These are phyloP conservation scores for Periconia macrospinosa DNA, from an alignment of 2,329 filamentous ascomycete species.

Conservation along the genomic window DNA sequence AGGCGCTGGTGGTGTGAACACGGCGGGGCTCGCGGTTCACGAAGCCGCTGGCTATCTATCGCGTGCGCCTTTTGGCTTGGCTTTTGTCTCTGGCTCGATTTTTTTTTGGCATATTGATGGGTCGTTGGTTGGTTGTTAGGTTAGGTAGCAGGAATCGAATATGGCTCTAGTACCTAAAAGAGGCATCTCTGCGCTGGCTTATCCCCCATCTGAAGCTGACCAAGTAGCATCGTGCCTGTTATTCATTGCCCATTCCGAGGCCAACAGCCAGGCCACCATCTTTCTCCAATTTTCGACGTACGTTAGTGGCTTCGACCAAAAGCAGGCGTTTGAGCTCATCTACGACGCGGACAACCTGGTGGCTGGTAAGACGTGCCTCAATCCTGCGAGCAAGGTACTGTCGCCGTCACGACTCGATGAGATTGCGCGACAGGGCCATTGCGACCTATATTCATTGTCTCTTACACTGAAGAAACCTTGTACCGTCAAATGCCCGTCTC, in stretches of 20 bases:
- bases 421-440: neutral
- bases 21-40: too few species aligned
- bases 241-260: neutral
- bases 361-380: neutral
- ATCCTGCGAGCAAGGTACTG: neutral
- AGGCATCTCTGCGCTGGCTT: slow-evolving; percentile 1
- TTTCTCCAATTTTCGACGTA: neutral
- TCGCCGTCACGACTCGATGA: neutral
- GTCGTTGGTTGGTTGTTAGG: too few species aligned
- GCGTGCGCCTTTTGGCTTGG: too few species aligned
- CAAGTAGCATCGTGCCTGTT: neutral
- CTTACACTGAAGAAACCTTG: neutral
- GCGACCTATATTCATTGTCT: neutral
- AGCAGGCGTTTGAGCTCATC: neutral
- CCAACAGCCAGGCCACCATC: neutral
- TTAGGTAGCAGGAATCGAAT: neutral
- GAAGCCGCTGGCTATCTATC: too few species aligned
- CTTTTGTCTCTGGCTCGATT: too few species aligned
- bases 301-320: neutral
- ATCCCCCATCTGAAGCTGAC: neutral
- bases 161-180: slow-evolving; percentile 3
- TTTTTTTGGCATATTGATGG: too few species aligned
- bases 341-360: slow-evolving; percentile 2
- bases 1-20: too few species aligned
- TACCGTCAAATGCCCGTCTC: neutral